Evolutionary conservation across 352 stramenopile species (phyloP), one percentile per base, ranked within the genome.

Genomic region (Pythium phragmiticola): DNA sequence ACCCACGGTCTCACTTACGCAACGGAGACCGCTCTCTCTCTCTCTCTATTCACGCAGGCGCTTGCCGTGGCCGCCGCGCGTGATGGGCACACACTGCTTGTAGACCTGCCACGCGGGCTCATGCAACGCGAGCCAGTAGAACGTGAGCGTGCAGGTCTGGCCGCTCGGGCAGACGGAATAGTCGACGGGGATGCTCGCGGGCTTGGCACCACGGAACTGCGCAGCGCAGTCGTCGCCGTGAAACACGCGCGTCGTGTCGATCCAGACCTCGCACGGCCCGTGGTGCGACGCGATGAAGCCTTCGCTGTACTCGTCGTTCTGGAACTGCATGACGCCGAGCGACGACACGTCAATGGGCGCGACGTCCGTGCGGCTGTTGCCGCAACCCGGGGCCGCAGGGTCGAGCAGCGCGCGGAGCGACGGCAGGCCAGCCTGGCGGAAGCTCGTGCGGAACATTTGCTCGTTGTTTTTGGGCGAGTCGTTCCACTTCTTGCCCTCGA

Each of bases 261-360:
- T 78, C 70, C 70, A 80, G 21, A 70, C 59, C 47, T 80, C 73
- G 47, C 73, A 80, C 4, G 73, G 73, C 3, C 73, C 73, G 51
- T 75, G 57, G 47, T 80, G 73, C n/a, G 73, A 77, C 33, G 9
- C 52, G 19, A 74, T 52, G 49, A 80, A 80, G 26, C 70, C 70
- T 51, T 78, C 37, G 14, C 48, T 14, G 43, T 70, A 59, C 56
- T 80, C 68, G 53, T 78, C 68, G 57, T 78, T 78, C 37, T 66
- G 70, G 48, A 74, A 77, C 30, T 72, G 37, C 63, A 77, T 65
- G 26, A 51, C 50, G 1, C 53, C 62, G 28, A 77, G 46, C 12
- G 34, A 39, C n/a, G 58, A 67, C n/a, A 77, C 70, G 57, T 72
- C 57, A 6, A 74, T 55, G 0, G 65, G 54, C n/a, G 69, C 17